A percentile compares a stretch with the other conserved stretches of the same genome.
Evolutionary conservation across 257 asterid species (phyloP).

Genomic region (Penstemon newberryi): DNA sequence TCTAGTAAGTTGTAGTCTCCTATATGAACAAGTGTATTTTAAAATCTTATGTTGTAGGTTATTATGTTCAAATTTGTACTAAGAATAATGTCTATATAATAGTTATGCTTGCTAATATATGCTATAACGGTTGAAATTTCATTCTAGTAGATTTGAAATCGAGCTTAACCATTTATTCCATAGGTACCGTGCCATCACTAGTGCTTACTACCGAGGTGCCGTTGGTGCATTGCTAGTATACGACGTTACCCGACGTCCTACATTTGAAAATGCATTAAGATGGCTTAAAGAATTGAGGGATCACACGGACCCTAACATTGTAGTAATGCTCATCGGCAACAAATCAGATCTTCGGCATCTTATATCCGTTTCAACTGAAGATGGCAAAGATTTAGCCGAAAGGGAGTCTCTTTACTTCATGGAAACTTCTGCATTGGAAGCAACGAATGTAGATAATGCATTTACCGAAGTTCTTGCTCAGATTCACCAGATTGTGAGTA

Average conservation of each 20-base stretch:
- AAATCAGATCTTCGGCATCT: constrained; percentile 24
- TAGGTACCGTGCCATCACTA: constrained; percentile 25
- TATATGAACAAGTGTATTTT: too few species aligned
- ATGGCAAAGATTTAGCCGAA: constrained; percentile 18
- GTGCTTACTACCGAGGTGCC: constrained; percentile 24
- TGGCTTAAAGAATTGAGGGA: constrained; percentile 25
- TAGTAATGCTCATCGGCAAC: constrained; percentile 25
- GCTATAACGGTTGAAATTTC: too few species aligned
- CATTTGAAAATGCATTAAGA: constrained; percentile 17
- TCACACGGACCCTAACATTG: constrained; percentile 23
- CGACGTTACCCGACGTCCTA: constrained; percentile 20
- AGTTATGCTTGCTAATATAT: too few species aligned
- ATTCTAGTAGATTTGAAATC: too few species aligned
- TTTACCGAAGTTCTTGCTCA: constrained; percentile 20
- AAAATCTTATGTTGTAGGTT: too few species aligned
- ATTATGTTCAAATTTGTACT: too few species aligned
- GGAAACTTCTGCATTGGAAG: constrained; percentile 26
- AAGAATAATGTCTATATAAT: too few species aligned
- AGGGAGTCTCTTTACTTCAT: constrained; percentile 21
- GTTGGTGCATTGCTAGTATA: constrained; percentile 25
- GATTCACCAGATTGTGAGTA: constrained; percentile 21
- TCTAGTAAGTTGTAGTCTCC: too few species aligned
- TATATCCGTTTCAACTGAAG: constrained; percentile 16
- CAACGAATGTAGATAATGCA: constrained; percentile 22
- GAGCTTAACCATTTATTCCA: too few species aligned